Conservation (phyloP, 805 yeast species). For the Pichia californica region DNA sequence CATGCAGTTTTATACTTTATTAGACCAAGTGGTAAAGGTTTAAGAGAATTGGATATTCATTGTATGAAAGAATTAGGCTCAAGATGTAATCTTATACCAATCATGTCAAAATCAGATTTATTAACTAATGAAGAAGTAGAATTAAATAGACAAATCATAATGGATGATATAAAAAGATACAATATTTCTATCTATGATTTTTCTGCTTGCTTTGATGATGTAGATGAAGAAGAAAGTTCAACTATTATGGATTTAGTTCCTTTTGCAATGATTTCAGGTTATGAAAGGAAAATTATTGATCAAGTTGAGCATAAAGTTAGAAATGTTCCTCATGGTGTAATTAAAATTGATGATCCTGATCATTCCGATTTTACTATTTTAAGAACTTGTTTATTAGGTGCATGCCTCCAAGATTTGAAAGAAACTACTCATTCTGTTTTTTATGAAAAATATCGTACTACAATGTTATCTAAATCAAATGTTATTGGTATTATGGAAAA, state of each 20-base stretch:
- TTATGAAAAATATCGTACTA: constrained; percentile 69
- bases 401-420: constrained; percentile 74
- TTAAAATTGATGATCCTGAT: constrained; percentile 72
- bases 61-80: constrained; percentile 60
- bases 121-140: constrained; percentile 47
- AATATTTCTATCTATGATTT: constrained; percentile 27
- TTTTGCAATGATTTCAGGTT: constrained; percentile 88
- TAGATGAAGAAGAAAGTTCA: constrained; percentile 18
- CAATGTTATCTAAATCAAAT: constrained; percentile 24
- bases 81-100: constrained; percentile 76
- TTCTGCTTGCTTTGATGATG: constrained; percentile 26
- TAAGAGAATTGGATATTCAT: constrained; percentile 63
- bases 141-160: constrained; percentile 39
- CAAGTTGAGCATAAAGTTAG: constrained; percentile 73
- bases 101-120: constrained; percentile 74
- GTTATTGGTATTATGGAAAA: constrained; percentile 2
- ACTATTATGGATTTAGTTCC: constrained; percentile 45
- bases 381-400: constrained; percentile 69
- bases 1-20: constrained; percentile 85
- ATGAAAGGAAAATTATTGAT: constrained; percentile 58
- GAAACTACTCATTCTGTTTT: constrained; percentile 69
- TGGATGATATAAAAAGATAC: constrained; percentile 33
- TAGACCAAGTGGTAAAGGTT: constrained; percentile 59
- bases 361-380: constrained; percentile 76
- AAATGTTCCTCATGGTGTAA: constrained; percentile 80